These are phyloP conservation scores for Aspergillus novofumigatus DNA, from an alignment of 2,329 filamentous ascomycete genomes.

Conservation along the genomic window DNA sequence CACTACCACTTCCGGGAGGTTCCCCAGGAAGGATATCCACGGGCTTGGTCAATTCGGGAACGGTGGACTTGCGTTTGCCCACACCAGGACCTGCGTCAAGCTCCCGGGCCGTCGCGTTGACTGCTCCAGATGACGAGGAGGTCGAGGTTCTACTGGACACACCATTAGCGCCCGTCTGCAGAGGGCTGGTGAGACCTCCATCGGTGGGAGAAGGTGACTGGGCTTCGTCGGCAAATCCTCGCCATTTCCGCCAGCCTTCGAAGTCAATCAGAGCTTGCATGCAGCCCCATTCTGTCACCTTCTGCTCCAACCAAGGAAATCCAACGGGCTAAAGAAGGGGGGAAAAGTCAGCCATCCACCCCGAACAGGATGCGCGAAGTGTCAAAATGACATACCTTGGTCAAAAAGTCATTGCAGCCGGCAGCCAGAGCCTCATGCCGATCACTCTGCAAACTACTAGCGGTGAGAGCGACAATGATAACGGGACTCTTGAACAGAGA, in stretches of 20 bases:
- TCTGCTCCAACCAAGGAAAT: slow-evolving; percentile 94
- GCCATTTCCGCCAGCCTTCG: slow-evolving; percentile 97
- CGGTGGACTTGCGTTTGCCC: slow-evolving; percentile 10
- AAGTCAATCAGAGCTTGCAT: slow-evolving; percentile 99
- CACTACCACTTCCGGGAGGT: slow-evolving; percentile 28
- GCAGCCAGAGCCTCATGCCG: slow-evolving; percentile 90
- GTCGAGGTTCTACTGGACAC: slow-evolving; percentile 4
- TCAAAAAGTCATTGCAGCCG: slow-evolving; percentile 96
- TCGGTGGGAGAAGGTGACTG: slow-evolving; percentile 12
- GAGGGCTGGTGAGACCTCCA: slow-evolving; percentile 23
- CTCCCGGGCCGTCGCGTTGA: not conserved
- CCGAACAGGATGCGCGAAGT: slow-evolving; percentile 1
- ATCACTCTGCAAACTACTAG: slow-evolving; percentile 90
- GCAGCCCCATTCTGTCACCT: slow-evolving; percentile 99
- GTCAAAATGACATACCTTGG: slow-evolving; percentile 63
- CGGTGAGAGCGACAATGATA: slow-evolving; percentile 95
- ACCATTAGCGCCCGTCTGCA: slow-evolving; percentile 19
- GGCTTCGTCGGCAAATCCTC: slow-evolving; percentile 60
- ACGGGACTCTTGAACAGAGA: slow-evolving; percentile 88
- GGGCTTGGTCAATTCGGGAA: slow-evolving; percentile 7
- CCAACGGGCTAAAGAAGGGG: slow-evolving; percentile 72
- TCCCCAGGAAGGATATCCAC: slow-evolving; percentile 18
- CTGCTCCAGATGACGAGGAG: not conserved
- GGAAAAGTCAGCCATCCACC: not conserved
- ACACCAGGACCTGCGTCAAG: not conserved